These are phyloP conservation scores for Pseudocercospora cruenta DNA, from an alignment of 2,329 filamentous ascomycete species.

Conservation along the genomic window DNA sequence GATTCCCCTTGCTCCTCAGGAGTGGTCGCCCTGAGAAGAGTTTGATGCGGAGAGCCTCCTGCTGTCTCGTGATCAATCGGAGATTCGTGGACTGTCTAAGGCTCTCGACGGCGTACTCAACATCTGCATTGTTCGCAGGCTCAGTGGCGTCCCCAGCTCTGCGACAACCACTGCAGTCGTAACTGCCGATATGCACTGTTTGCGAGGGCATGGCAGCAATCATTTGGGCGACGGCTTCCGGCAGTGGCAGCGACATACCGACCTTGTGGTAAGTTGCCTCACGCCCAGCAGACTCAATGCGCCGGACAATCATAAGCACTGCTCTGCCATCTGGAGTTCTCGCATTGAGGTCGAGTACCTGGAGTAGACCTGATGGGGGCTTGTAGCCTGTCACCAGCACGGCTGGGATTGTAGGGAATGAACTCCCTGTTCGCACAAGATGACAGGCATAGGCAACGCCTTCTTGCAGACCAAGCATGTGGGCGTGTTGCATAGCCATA, in stretches of 20 bases:
- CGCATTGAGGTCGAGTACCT: background rate
- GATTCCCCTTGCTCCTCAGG: background rate
- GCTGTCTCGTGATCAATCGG: background rate
- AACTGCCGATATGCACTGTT: background rate
- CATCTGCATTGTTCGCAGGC: background rate
- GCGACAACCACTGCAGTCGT: background rate
- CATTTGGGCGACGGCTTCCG: background rate
- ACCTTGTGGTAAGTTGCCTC: background rate
- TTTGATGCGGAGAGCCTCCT: background rate
- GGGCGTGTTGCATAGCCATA: background rate
- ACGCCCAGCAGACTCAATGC: background rate
- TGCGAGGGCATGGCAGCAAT: background rate
- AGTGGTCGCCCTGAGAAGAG: background rate
- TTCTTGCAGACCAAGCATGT: slow-evolving; percentile 3
- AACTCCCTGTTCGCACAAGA: background rate
- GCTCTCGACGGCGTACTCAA: background rate
- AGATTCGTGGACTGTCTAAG: background rate
- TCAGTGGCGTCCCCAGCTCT: background rate
- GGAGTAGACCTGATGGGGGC: background rate
- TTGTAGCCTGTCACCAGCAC: background rate
- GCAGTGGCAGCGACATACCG: slow-evolving; percentile 1
- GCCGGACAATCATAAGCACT: background rate
- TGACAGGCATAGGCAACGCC: background rate
- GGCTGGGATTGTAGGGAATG: background rate
- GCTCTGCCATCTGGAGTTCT: background rate